Base-by-base conservation (phyloP, 768 basidiomycete species). In the Clitopilus passeckerianus region DNA sequence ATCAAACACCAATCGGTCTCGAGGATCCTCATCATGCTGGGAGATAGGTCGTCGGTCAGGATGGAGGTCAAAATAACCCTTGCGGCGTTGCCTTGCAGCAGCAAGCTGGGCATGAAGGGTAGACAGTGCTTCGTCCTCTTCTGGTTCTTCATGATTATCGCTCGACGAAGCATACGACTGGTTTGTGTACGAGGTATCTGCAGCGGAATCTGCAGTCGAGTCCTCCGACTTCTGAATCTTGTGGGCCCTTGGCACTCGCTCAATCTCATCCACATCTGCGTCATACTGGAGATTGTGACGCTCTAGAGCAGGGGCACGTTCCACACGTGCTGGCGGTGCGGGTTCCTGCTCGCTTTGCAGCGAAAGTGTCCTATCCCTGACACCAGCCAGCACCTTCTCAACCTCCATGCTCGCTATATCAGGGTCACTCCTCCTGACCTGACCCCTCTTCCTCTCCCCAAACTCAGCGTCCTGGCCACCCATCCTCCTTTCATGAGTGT, bases 1-100 rank as follows among this genome's bases (percentile, higher is more conserved):
- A 30, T 30, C 27, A 30, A 4, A 70, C 2, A 72, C 75, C n/a
- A 78, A 65, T 57, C 70, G 70, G 7, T 56, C 69, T 14, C 75
- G 71, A 33, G 75, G 74, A 58, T 76, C 77, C 8, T 76, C 71
- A 16, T 77, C 74, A 12, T 61, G 65, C n/a, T 65, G 60, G 12
- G 68, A 59, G 2, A 66, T 68, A 20, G 80, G 80, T 37, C 86
- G 75, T 50, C 90, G 79, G 50, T 91, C 90, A 10, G 90, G 90
- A 68, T 92, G 90, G 14, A 90, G 65, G 68, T 91, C 90, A 67
- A 92, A 92, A 69, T 92, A 92, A 0, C 88, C 86, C 24, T 85
- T 56, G 16, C 87, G 79, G 50, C 76, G 71, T 63, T 78, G 77
- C 52, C 71, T 66, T 53, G 70, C 71, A 4, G 74, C 72, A 41